phyloP scores from a whole-genome alignment of 2,329 filamentous ascomycete genomes.

The Sphaerulina musiva region DNA sequence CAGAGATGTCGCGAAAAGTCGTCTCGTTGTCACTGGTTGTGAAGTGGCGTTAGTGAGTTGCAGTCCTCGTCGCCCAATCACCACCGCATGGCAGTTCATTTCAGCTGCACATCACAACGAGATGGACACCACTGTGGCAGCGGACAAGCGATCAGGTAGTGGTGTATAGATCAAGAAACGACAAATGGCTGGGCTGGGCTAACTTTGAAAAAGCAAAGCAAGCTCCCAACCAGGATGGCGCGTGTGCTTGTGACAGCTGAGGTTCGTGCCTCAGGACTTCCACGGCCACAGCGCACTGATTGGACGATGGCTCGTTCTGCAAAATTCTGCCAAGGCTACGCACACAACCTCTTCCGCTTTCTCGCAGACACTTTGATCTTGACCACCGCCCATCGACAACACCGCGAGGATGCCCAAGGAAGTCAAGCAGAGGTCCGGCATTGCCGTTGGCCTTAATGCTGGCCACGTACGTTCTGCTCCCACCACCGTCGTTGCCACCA shows the following conservation, averaged over 20 bases:
- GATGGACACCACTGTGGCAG: conserved; percentile 15
- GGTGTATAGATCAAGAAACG: not conserved
- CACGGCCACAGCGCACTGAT: not conserved
- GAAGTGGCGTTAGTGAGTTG: conserved; percentile 12
- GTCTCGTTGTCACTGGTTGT: conserved; percentile 8
- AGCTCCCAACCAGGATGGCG: not conserved
- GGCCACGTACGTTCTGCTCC: conserved; percentile 55
- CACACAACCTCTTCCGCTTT: not conserved
- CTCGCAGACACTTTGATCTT: conserved; percentile 20
- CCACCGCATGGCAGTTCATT: conserved; percentile 40
- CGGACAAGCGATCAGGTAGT: not conserved
- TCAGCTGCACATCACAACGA: conserved; percentile 16
- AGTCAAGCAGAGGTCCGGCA: conserved; percentile 49
- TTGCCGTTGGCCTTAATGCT: conserved; percentile 58
- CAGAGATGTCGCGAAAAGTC: conserved; percentile 8
- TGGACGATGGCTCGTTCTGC: not conserved
- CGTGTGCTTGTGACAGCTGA: conserved; percentile 3
- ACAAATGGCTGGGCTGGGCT: conserved; percentile 7
- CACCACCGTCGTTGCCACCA: not conserved
- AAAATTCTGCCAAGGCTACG: conserved; percentile 1
- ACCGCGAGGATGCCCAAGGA: conserved; percentile 42
- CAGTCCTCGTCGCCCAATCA: conserved; percentile 18
- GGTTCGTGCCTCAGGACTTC: not conserved
- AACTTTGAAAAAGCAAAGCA: not conserved
- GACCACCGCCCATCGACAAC: conserved; percentile 22